Evolutionary conservation across 768 basidiomycete genomes (phyloP), one percentile per base, ranked within the genome.

Genomic region (Leccinum incarnatum): DNA sequence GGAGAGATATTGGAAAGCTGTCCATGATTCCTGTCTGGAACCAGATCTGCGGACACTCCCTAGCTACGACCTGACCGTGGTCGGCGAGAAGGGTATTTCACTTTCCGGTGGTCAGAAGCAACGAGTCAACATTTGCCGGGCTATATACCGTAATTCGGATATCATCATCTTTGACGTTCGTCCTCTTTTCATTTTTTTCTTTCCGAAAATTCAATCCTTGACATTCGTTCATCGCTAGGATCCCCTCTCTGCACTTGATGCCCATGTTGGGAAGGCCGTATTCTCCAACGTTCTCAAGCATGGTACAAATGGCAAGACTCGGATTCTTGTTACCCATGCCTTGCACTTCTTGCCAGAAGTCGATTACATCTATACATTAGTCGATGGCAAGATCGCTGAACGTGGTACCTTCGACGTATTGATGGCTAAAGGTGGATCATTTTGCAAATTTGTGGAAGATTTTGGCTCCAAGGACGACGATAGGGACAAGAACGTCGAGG

Each of bases 321-420:
- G 92, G 29, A 78, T 98, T 49, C 84, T 98, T 53, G 93, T 96
- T 49, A 98, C 95, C 0, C 93, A 96, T 67, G 93, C 91, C 1
- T 79, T 96, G 9, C 93, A 96, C 73, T 91, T 95, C 77, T 81
- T 98, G 25, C 89, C 91, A 1, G 79, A 89, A 57, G 91, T 92
- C 27, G 93, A 96, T 72, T 90, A 91, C 68, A 88, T 98, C 68
- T 86, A 87, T 67, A 86, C 87, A 34, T 75, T 98, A 53, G 80
- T 81, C 11, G 85, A 93, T 42, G 94, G 95, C 6, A 78, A 77
- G 36, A 84, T 98, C 58, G 83, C 82, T 21, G 94, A 96, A 72
- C 82, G 81, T 11, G 95, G 95, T 2, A 88, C 91, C 2, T 96
- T 90, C 64, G 67, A 75, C 0, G 85, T 90, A 51, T 80, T 98